Evolutionary conservation across 2,329 filamentous ascomycete genomes (phyloP).

Genomic region (Pyrenophora teres): DNA sequence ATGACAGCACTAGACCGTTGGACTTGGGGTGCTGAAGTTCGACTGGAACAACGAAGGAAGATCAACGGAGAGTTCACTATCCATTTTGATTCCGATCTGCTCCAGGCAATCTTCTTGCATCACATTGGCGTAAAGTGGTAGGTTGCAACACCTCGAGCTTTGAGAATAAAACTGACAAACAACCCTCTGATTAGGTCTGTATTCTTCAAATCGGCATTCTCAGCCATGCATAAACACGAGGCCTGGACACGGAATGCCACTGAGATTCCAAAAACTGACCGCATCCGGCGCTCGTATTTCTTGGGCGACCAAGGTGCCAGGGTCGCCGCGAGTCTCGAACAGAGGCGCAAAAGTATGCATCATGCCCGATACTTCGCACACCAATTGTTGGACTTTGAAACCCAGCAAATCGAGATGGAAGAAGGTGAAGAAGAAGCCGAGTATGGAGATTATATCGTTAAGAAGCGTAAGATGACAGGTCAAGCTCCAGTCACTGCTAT

Average conservation of each 20-base stretch:
- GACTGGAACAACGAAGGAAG: conserved; percentile 36
- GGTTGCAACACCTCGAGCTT: background rate
- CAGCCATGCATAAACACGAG: conserved; percentile 20
- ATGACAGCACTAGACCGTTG: conserved; percentile 33
- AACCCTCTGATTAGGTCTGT: conserved; percentile 23
- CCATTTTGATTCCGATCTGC: conserved; percentile 39
- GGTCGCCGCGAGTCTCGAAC: conserved; percentile 17
- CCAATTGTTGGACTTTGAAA: conserved; percentile 31
- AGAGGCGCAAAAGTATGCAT: conserved; percentile 25
- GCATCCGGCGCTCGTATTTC: conserved; percentile 32
- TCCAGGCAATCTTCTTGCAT: conserved; percentile 42
- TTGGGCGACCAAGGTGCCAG: conserved; percentile 18
- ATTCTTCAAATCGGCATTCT: conserved; percentile 35
- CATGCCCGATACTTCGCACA: conserved; percentile 31
- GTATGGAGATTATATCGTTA: conserved; percentile 16
- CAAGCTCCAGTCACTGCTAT: too few species aligned
- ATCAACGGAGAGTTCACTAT: conserved; percentile 37
- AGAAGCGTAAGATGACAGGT: background rate
- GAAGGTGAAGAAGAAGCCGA: conserved; percentile 43
- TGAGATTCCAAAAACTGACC: conserved; percentile 24
- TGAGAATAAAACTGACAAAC: background rate
- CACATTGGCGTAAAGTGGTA: conserved; percentile 39
- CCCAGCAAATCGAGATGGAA: conserved; percentile 27
- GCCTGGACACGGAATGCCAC: conserved; percentile 28
- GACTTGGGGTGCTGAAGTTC: conserved; percentile 38